Percentiles rank a stretch among this genome's conserved stretches.
phyloP scores from a whole-genome alignment of 345 rosid genomes.

The Corchorus capsularis region DNA sequence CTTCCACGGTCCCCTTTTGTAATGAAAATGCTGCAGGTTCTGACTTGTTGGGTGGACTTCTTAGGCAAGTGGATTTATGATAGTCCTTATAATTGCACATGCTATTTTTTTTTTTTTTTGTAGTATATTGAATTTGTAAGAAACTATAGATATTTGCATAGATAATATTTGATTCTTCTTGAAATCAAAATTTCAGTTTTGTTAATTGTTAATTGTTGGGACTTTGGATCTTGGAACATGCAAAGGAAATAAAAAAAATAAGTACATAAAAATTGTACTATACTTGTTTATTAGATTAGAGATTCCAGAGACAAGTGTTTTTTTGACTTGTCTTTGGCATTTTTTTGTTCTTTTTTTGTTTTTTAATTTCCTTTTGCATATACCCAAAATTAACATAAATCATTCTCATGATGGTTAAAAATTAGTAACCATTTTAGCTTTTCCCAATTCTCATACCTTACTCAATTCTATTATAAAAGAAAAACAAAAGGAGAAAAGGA shows the following conservation, averaged over 20 bases:
- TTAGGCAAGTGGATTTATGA: neutral
- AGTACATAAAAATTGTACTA: neutral
- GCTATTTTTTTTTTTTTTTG: neutral
- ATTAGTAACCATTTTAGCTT: no score
- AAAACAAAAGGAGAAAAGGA: no score
- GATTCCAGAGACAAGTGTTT: no score
- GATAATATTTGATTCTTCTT: neutral
- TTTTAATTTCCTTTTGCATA: no score
- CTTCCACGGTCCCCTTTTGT: conserved; percentile 9
- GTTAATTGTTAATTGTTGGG: neutral
- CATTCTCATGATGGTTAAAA: no score
- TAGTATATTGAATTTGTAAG: neutral
- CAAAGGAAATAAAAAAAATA: neutral
- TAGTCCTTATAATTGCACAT: conserved; percentile 9
- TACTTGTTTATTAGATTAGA: no score
- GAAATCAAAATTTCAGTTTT: neutral
- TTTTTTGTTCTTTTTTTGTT: no score
- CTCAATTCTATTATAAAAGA: no score
- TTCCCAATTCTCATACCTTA: neutral
- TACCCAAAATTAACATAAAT: no score
- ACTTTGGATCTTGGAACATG: conserved; percentile 18
- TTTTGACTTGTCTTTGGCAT: no score
- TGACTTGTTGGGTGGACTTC: conserved; percentile 13
- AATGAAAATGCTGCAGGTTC: neutral
- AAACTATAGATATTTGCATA: neutral